These are phyloP conservation scores for Pilaira anomala DNA, from an alignment of 192 early-diverging fungal species.

Conservation along the genomic window DNA sequence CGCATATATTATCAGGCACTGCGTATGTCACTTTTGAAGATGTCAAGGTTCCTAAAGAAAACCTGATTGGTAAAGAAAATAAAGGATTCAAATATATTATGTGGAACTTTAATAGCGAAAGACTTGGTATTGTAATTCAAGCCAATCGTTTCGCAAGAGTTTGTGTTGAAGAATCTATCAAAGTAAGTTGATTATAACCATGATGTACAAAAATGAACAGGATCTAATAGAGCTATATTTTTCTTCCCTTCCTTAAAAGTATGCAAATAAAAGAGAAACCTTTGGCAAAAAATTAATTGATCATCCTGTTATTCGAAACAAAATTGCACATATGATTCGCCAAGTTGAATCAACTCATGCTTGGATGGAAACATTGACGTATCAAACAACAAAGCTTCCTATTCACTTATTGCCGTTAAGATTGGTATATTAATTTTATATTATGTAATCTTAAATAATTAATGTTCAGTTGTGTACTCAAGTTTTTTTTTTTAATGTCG, in stretches of 20 bases:
- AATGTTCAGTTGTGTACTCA: no score
- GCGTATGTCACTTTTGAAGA: constrained; percentile 80
- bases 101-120: constrained; percentile 72
- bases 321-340: constrained; percentile 78
- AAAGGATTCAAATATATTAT: constrained; percentile 71
- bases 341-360: constrained; percentile 82
- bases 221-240: background rate
- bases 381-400: constrained; percentile 66
- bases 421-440: constrained; percentile 24
- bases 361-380: constrained; percentile 77
- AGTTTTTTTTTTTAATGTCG: no score
- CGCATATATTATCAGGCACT: constrained; percentile 36
- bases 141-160: constrained; percentile 85
- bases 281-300: constrained; percentile 86
- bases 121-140: constrained; percentile 81
- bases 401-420: constrained; percentile 63
- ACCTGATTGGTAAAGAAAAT: constrained; percentile 83
- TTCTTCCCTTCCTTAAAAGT: constrained; percentile 37
- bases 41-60: constrained; percentile 80
- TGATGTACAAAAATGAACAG: background rate
- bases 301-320: constrained; percentile 78
- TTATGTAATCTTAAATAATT: no score
- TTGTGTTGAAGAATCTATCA: constrained; percentile 76
- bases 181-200: constrained; percentile 25
- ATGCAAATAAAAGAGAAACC: constrained; percentile 80